Conservation (phyloP, 176 grass and related monocot species). For the Eragrostis curvula region DNA sequence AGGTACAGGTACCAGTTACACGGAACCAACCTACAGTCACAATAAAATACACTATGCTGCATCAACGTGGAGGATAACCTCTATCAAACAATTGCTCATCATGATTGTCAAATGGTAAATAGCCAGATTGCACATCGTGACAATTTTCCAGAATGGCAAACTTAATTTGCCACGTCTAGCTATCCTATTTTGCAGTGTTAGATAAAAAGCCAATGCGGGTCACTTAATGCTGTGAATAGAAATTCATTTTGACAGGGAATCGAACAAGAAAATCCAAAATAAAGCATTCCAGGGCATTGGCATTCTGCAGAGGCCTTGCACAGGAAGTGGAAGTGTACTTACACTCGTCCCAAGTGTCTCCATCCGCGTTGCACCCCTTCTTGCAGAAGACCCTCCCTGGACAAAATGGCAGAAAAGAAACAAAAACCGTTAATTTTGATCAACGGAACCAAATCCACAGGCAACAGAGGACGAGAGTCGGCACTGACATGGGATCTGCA, state of each 20-base stretch:
- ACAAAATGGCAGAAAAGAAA: neutral
- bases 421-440: neutral
- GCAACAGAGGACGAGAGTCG: neutral
- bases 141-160: neutral
- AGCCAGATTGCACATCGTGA: neutral
- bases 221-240: neutral
- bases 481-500: constrained; percentile 86
- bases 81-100: neutral
- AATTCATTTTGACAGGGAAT: neutral
- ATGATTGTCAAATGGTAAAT: too few relatives aligned
- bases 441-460: neutral
- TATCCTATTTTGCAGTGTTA: neutral
- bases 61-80: neutral
- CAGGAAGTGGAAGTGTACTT: constrained; percentile 18
- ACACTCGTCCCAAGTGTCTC: constrained; percentile 95
- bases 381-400: constrained; percentile 98
- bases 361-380: constrained; percentile 93
- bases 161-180: neutral
- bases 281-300: neutral
- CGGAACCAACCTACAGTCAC: neutral
- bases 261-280: neutral
- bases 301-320: neutral
- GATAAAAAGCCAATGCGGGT: neutral
- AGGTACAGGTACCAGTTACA: neutral
- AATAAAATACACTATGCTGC: neutral